Percentiles rank a stretch among this genome's conserved stretches.
phyloP scores from a whole-genome alignment of 306 rosid species.

The cucumber (Cucumis sativus) region Cucumber_9930_V3 NC_026659.2:25595501-25596000 shows the following conservation, averaged over 20 bases:
- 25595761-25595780: neutral
- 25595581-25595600: neutral
- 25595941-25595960: no score
- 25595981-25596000: no score
- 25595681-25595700: neutral
- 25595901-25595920: no score
- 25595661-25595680: neutral
- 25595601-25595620: neutral
- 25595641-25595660: slow-evolving; percentile 7
- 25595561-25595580: neutral
- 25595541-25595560: neutral
- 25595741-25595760: no score
- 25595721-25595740: neutral
- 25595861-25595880: neutral
- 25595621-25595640: neutral
- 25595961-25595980: no score
- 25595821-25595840: neutral
- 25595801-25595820: no score
- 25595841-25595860: neutral
- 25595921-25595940: no score
- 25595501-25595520: neutral
- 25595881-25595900: no score
- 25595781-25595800: no score
- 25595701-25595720: neutral
- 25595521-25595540: neutral